Conservation (phyloP, 1,139 yeast species). For the Pichia sp. region DNA sequence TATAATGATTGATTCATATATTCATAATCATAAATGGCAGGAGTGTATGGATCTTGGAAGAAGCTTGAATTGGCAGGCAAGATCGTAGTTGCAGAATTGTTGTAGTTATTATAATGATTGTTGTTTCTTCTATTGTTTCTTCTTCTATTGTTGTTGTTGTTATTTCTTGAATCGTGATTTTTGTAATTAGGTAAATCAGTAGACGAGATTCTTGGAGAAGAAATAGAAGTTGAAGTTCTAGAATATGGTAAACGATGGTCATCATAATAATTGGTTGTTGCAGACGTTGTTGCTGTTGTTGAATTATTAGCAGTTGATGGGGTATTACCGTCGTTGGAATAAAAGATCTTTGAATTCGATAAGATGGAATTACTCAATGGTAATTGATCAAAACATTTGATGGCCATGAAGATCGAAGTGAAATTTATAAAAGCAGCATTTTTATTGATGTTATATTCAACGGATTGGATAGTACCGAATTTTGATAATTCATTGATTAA, state of each 20-base stretch:
- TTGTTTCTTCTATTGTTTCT: background rate
- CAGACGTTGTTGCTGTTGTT: slow-evolving; percentile 37
- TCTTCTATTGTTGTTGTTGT: background rate
- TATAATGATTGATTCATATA: background rate
- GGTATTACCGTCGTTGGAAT: slow-evolving; percentile 63
- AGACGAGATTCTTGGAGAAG: slow-evolving; percentile 22
- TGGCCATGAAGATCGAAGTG: slow-evolving; percentile 77
- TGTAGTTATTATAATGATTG: background rate
- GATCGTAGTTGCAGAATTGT: background rate
- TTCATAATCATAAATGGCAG: background rate
- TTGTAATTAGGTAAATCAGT: slow-evolving; percentile 6
- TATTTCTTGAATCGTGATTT: background rate
- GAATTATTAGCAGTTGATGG: background rate
- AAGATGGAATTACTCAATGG: slow-evolving; percentile 51
- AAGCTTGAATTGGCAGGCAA: background rate
- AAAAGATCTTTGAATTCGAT: slow-evolving; percentile 64
- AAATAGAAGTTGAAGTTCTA: slow-evolving; percentile 26
- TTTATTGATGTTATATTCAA: slow-evolving; percentile 71
- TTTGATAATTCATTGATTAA: slow-evolving; percentile 63
- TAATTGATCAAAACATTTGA: slow-evolving; percentile 70
- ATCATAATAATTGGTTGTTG: slow-evolving; percentile 4
- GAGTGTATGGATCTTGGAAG: background rate
- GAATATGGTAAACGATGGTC: slow-evolving; percentile 15
- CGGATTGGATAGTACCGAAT: slow-evolving; percentile 81
- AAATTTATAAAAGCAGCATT: slow-evolving; percentile 80